Percentiles rank a stretch among this genome's conserved stretches.
Conservation (phyloP, 176 grass and related monocot species). For the Metroxylon sagu region DNA sequence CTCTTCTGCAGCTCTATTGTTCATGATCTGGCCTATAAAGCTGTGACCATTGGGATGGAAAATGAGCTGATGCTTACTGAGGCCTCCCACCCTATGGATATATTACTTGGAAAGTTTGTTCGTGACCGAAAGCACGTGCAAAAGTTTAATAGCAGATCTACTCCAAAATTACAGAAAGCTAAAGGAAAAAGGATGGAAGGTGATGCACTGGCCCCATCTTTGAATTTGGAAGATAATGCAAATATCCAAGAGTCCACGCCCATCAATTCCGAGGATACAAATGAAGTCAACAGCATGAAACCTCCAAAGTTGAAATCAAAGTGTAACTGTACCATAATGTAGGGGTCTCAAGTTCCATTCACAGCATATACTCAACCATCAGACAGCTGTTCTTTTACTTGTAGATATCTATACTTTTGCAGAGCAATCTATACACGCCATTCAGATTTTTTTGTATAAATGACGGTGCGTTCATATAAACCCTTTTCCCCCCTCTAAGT, state of each 20-base stretch:
- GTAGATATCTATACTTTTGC: too few species aligned
- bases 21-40: constrained; percentile 73
- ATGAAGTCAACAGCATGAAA: constrained; percentile 45
- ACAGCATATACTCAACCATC: too few species aligned
- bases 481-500: too few species aligned
- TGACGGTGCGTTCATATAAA: too few species aligned
- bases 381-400: too few species aligned
- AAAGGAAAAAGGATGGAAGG: constrained; percentile 75
- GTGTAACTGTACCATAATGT: constrained; percentile 97
- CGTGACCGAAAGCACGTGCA: constrained; percentile 27
- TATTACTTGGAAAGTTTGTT: constrained; percentile 27
- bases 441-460: too few species aligned
- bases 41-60: constrained; percentile 59
- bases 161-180: constrained; percentile 37
- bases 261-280: constrained; percentile 29
- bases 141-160: constrained; percentile 29
- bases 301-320: constrained; percentile 80
- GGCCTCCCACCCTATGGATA: constrained; percentile 25
- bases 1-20: constrained; percentile 83
- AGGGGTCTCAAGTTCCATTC: background rate
- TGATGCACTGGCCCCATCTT: constrained; percentile 23
- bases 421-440: too few species aligned
- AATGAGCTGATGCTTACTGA: constrained; percentile 19
- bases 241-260: constrained; percentile 28
- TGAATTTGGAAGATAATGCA: constrained; percentile 9